These are phyloP conservation scores for Nigrospora osmanthi DNA, from an alignment of 2,329 filamentous ascomycete species.

Conservation along the genomic window DNA sequence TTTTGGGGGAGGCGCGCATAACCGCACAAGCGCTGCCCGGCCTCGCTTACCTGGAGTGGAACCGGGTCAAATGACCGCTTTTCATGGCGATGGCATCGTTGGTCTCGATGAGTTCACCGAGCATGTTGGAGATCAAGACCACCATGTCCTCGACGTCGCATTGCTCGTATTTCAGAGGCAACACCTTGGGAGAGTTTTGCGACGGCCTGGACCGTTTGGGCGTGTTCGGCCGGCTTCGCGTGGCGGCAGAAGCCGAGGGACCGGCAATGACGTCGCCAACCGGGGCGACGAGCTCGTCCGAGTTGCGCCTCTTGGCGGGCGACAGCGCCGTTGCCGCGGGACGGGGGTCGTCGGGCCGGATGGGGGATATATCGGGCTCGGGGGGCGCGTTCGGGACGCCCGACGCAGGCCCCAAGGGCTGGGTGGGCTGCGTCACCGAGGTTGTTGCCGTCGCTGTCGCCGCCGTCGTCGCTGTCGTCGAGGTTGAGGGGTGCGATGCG, in stretches of 20 bases:
- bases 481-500: background rate
- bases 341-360: conserved; percentile 5
- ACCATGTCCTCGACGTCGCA: conserved; percentile 83
- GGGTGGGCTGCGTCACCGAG: background rate
- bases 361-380: conserved; percentile 14
- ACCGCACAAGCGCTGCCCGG: too few species aligned
- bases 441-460: background rate
- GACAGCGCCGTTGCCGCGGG: conserved; percentile 16
- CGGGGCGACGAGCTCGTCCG: conserved; percentile 20
- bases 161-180: conserved; percentile 72
- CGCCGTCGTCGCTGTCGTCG: conserved; percentile 5
- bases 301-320: conserved; percentile 35
- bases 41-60: conserved; percentile 72
- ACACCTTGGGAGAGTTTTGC: conserved; percentile 41
- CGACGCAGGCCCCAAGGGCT: conserved; percentile 7
- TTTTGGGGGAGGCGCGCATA: background rate
- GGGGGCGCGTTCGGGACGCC: conserved; percentile 13
- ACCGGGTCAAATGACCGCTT: conserved; percentile 81
- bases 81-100: conserved; percentile 84
- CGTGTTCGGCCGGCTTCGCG: conserved; percentile 24
- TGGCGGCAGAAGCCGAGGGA: conserved; percentile 16
- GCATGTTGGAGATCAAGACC: conserved; percentile 86
- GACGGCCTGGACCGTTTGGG: conserved; percentile 49
- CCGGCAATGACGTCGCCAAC: conserved; percentile 11
- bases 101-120: conserved; percentile 86